phyloP scores from a whole-genome alignment of 768 basidiomycete species.

The Coprinopsis cinerea region DNA sequence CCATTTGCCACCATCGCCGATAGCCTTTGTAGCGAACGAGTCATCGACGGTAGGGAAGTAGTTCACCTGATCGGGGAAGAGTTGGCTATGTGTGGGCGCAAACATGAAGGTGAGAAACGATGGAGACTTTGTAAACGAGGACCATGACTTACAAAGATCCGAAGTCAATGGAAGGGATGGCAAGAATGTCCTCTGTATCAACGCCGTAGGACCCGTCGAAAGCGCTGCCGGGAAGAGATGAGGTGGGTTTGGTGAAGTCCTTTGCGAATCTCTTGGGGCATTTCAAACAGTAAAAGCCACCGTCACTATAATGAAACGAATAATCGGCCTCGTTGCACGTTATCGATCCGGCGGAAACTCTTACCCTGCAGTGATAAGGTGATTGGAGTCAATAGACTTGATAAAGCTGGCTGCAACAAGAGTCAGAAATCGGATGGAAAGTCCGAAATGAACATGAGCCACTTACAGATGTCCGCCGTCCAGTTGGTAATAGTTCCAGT shows the following conservation, averaged over 20 bases:
- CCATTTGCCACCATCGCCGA: slow-evolving; percentile 25
- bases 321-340: not conserved
- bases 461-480: slow-evolving; percentile 23
- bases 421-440: not conserved
- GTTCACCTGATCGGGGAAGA: slow-evolving; percentile 31
- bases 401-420: slow-evolving; percentile 16
- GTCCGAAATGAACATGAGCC: not conserved
- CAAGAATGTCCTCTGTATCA: slow-evolving; percentile 31
- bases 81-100: slow-evolving; percentile 18
- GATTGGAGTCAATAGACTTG: slow-evolving; percentile 28
- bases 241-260: slow-evolving; percentile 12
- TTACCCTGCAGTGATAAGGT: slow-evolving; percentile 31
- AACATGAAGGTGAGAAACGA: not conserved
- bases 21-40: slow-evolving; percentile 14
- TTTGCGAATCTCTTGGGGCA: slow-evolving; percentile 26
- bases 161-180: slow-evolving; percentile 27
- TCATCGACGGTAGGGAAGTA: slow-evolving; percentile 19
- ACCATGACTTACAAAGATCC: slow-evolving; percentile 24
- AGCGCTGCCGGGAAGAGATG: slow-evolving; percentile 22
- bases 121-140: slow-evolving; percentile 16
- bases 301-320: slow-evolving; percentile 13
- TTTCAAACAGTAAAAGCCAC: slow-evolving; percentile 28
- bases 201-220: slow-evolving; percentile 31
- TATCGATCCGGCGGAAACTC: not conserved
- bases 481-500: slow-evolving; percentile 23